These are phyloP conservation scores for Lyophyllum shimeji DNA, from an alignment of 768 basidiomycete species.

Conservation along the genomic window DNA sequence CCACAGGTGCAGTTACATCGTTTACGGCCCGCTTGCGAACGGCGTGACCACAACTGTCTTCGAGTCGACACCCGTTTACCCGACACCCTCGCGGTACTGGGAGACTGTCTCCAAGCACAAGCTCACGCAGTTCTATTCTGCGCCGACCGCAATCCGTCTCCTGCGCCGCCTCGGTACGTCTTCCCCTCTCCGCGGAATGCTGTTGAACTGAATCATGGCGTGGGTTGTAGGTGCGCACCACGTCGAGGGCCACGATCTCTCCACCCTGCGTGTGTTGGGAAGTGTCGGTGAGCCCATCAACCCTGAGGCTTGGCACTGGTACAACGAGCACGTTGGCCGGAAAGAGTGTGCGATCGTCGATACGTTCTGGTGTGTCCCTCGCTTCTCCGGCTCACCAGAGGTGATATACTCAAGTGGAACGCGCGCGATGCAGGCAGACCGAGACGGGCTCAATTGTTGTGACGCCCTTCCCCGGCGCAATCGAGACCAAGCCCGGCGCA, in stretches of 20 bases:
- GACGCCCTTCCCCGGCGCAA: constrained; percentile 94
- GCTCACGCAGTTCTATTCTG: constrained; percentile 94
- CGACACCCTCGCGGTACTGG: constrained; percentile 96
- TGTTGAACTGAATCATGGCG: not conserved
- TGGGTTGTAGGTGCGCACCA: constrained; percentile 64
- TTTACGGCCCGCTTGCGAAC: constrained; percentile 91
- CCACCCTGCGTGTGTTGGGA: constrained; percentile 82
- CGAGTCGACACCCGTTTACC: constrained; percentile 96
- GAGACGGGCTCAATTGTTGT: constrained; percentile 97
- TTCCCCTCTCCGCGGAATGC: not conserved
- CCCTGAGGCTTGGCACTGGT: constrained; percentile 99
- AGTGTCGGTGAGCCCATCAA: constrained; percentile 98
- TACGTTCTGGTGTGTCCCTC: constrained; percentile 59
- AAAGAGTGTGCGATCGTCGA: constrained; percentile 91
- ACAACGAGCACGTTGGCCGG: constrained; percentile 91
- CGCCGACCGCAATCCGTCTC: constrained; percentile 93
- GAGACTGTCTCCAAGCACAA: constrained; percentile 90
- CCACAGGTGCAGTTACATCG: constrained; percentile 62
- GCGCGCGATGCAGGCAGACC: constrained; percentile 59
- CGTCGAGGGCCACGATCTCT: constrained; percentile 80
- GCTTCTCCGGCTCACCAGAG: not conserved
- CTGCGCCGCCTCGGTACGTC: constrained; percentile 53
- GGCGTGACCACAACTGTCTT: constrained; percentile 88
- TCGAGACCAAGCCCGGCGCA: constrained; percentile 93
- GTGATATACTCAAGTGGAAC: not conserved